Conservation (phyloP, 768 basidiomycete genomes). For the Auriscalpium orientale region DNA sequence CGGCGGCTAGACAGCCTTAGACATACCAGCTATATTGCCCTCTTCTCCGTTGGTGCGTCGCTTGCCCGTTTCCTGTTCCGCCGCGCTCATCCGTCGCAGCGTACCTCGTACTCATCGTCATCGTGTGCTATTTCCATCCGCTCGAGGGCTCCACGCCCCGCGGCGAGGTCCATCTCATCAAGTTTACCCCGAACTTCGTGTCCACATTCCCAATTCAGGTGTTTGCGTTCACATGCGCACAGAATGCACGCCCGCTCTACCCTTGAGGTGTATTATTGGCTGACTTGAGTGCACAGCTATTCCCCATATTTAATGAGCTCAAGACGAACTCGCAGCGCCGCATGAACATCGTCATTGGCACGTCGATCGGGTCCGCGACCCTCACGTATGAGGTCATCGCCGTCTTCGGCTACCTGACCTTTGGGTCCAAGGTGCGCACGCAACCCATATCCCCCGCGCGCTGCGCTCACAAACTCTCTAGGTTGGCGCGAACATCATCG, state of each 20-base stretch:
- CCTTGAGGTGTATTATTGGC: background rate
- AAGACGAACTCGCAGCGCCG: constrained; percentile 69
- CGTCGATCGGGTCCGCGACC: constrained; percentile 80
- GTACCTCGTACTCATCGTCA: constrained; percentile 73
- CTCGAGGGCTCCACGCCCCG: constrained; percentile 50
- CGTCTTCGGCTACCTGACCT: constrained; percentile 86
- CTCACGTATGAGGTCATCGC: constrained; percentile 85
- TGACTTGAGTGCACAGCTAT: constrained; percentile 46
- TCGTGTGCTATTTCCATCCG: constrained; percentile 73
- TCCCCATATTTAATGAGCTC: constrained; percentile 92
- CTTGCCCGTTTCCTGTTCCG: background rate
- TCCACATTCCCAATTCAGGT: constrained; percentile 90
- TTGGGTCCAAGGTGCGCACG: constrained; percentile 67
- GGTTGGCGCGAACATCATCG: constrained; percentile 90
- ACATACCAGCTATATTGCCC: constrained; percentile 85
- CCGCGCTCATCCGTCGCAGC: constrained; percentile 29
- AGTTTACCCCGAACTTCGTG: constrained; percentile 71
- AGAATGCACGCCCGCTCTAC: constrained; percentile 54
- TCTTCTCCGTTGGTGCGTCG: constrained; percentile 83
- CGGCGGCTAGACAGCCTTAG: constrained; percentile 78
- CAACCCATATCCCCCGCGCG: background rate
- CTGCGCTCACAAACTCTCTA: constrained; percentile 18
- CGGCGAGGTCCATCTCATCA: constrained; percentile 65
- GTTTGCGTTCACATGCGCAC: constrained; percentile 87
- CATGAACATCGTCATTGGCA: constrained; percentile 82